A percentile compares a stretch with the other conserved stretches of the same genome.
phyloP scores from a whole-genome alignment of 768 basidiomycete species.

The Trametes coccinea region DNA sequence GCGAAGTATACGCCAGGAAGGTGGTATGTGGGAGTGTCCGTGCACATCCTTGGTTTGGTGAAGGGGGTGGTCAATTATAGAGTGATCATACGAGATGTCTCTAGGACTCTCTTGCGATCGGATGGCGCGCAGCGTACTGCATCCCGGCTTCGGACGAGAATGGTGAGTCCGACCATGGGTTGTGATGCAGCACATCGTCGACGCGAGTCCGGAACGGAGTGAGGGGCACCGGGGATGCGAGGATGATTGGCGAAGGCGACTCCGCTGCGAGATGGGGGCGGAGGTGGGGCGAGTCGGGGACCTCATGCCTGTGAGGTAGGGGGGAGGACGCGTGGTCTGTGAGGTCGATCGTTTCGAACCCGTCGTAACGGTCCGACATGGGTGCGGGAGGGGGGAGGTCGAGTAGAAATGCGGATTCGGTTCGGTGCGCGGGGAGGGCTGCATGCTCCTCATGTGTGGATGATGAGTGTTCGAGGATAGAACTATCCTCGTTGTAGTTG shows the following conservation, averaged over 20 bases:
- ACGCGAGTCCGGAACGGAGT: neutral
- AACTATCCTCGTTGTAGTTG: neutral
- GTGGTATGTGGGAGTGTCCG: neutral
- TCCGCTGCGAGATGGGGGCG: neutral
- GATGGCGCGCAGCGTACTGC: constrained; percentile 1
- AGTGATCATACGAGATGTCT: too few relatives aligned
- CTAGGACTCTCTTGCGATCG: neutral
- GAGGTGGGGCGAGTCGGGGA: neutral
- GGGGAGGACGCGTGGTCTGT: neutral
- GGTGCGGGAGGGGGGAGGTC: neutral
- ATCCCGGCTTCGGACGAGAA: neutral
- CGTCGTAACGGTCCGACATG: neutral
- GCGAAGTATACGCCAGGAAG: too few relatives aligned
- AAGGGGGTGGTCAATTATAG: too few relatives aligned
- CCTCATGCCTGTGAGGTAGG: neutral
- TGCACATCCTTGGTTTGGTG: too few relatives aligned
- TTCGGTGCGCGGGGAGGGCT: neutral
- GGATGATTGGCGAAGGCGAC: constrained; percentile 14
- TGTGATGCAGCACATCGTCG: constrained; percentile 5
- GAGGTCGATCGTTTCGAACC: constrained; percentile 20
- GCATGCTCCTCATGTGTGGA: neutral
- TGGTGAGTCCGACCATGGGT: neutral
- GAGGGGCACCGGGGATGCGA: constrained; percentile 1
- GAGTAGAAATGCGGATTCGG: neutral
- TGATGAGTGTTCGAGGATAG: neutral